Percentiles rank a stretch among this genome's conserved stretches.
These are phyloP conservation scores for Nannizziopsis barbatae DNA, from an alignment of 2,329 filamentous ascomycete species.

Conservation along the genomic window DNA sequence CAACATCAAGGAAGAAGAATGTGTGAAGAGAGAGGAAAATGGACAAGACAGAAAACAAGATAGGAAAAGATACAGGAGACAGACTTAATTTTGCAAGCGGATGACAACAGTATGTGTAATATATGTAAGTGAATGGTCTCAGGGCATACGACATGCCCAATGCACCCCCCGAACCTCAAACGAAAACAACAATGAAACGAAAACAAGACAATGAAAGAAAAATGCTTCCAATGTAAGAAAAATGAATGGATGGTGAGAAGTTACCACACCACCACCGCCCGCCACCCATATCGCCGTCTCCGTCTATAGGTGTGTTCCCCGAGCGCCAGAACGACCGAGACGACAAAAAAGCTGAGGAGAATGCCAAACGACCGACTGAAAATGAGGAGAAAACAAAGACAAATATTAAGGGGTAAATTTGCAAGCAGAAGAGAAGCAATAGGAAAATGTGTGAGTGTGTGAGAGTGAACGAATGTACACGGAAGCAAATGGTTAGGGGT, in stretches of 20 bases:
- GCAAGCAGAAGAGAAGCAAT: neutral
- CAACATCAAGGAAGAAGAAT: too few species aligned
- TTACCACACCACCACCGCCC: too few species aligned
- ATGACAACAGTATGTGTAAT: too few species aligned
- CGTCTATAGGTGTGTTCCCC: slow-evolving; percentile 5
- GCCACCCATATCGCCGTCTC: slow-evolving; percentile 6
- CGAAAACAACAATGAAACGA: too few species aligned
- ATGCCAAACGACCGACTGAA: slow-evolving; percentile 12
- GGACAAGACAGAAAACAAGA: too few species aligned
- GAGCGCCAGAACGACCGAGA: slow-evolving; percentile 11
- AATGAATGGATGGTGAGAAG: slow-evolving; percentile 2
- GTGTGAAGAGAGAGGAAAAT: too few species aligned
- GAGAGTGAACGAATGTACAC: slow-evolving; percentile 8
- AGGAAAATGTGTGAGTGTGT: slow-evolving; percentile 4
- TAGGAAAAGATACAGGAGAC: too few species aligned
- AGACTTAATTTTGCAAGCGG: too few species aligned
- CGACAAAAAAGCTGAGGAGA: slow-evolving; percentile 14
- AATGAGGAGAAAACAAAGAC: slow-evolving; percentile 7
- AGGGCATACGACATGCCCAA: too few species aligned
- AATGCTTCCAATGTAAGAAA: neutral
- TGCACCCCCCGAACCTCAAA: too few species aligned
- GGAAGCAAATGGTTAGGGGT: neutral
- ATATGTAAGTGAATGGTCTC: too few species aligned
- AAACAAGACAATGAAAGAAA: too few species aligned
- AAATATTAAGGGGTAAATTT: neutral